Evolutionary conservation across 352 stramenopile species (phyloP), one percentile per base, ranked within the genome.

Genomic region (Phytophthora sp.): DNA sequence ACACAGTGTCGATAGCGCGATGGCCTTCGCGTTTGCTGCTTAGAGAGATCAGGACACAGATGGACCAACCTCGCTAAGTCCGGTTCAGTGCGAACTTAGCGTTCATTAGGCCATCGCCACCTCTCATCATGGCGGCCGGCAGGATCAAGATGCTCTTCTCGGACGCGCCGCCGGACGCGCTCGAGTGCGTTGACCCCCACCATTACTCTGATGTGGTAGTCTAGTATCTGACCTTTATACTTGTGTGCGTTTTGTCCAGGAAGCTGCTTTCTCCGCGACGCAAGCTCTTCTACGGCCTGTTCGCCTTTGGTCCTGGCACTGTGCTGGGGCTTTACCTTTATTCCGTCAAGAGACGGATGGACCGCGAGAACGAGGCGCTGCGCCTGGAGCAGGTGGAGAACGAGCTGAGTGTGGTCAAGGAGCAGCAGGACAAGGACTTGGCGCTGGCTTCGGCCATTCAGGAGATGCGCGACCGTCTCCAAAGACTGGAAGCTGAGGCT

Each of bases 111-210:
- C 34, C n/a, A 30, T 65, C 11, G 20, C 32, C n/a, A n/a, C 20
- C 34, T 26, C 18, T 44, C 21, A 63, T 21, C 31, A 69, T 72
- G 67, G 45, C 54, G 3, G 53, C 48, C 17, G 28, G 54, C 26
- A 77, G 77, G 60, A 79, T 82, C 49, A 90, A 92, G 76, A 79
- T 88, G 72, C 81, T 94, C 68, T 90, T 94, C 60, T 74, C 69
- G 44, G 74, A 89, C 54, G 77, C 82, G 34, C 83, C 85, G 51
- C 69, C 76, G n/a, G 70, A 79, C 59, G 82, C 85, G 18, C 54
- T 87, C 34, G 77, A 94, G 85, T 92, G 69, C 57, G 82, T 84
- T 24, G 23, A 30, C 7, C 12, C 1, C 31, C 34, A 9, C 23
- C 18, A 26, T n/a, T 46, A 5, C 15, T 13, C 7, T 44, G 5